Conservation (phyloP, 2,329 filamentous ascomycete genomes). For the Coniella lustricola region DNA sequence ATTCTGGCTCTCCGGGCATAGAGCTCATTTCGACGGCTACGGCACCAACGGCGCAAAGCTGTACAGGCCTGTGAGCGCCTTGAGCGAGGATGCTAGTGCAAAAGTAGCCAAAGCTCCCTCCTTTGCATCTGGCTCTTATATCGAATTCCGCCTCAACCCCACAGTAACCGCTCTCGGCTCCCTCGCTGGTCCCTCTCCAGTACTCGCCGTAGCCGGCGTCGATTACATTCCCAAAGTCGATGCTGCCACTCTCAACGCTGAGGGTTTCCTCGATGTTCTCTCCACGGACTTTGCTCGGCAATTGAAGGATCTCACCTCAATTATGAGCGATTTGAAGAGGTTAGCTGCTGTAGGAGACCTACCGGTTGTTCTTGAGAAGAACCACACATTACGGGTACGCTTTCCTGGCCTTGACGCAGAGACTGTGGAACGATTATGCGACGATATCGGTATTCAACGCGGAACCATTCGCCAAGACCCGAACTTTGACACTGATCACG, state of each 20-base stretch:
- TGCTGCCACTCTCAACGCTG: slow-evolving; percentile 63
- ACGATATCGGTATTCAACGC: slow-evolving; percentile 76
- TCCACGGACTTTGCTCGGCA: slow-evolving; percentile 83
- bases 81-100: slow-evolving; percentile 66
- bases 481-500: slow-evolving; percentile 61
- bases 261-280: slow-evolving; percentile 77
- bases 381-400: slow-evolving; percentile 65
- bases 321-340: slow-evolving; percentile 74
- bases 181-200: slow-evolving; percentile 49
- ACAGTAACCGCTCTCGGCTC: slow-evolving; percentile 83
- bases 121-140: slow-evolving; percentile 63
- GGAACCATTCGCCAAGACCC: slow-evolving; percentile 72
- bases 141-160: slow-evolving; percentile 84
- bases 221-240: slow-evolving; percentile 33
- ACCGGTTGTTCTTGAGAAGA: slow-evolving; percentile 65
- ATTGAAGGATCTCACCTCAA: slow-evolving; percentile 71
- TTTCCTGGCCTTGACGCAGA: slow-evolving; percentile 86
- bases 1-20: slow-evolving; percentile 86
- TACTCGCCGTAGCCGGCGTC: slow-evolving; percentile 40
- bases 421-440: slow-evolving; percentile 75
- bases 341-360: slow-evolving; percentile 75
- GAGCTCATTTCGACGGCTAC: slow-evolving; percentile 77
- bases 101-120: slow-evolving; percentile 56
- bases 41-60: slow-evolving; percentile 67
- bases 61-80: slow-evolving; percentile 67